Evolutionary conservation across 768 basidiomycete species (phyloP), one percentile per base, ranked within the genome.

Genomic region (Gautieria morchelliformis): DNA sequence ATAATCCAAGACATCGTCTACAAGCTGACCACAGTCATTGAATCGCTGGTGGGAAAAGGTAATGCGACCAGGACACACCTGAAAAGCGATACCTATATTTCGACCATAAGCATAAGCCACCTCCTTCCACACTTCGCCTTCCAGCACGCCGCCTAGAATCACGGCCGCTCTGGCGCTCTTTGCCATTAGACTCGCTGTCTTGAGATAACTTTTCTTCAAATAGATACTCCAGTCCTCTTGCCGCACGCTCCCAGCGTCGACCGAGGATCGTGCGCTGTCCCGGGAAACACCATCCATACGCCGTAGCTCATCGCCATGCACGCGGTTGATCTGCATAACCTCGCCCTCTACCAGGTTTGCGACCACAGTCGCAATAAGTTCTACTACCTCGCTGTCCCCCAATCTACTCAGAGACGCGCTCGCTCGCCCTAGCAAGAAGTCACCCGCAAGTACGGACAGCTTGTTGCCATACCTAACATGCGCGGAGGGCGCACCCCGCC

Each of bases 321-420:
- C 69, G 52, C 74, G 72, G 59, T 75, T 76, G 78, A 84, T 82
- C 71, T 89, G 87, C 72, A 96, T 71, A 44, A 98, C 86, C 73
- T 97, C 92, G 35, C 95, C 96, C 68, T 98, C 95, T n/a, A 94
- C 94, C 40, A 95, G 76, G 67, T 97, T 98, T 2, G 91, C 84
- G 55, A 99, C 88, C 58, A 97, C 91, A 65, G 84, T 87, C 4
- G 92, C 83, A 47, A 97, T 82, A 58, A 98, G 78, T 69, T 99
- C 96, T 52, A 97, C 91, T 53, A 95, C 94, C 67, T 98, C 91
- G 63, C 72, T 76, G 59, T 85, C 84, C 5, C 93, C 94, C 7
- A 99, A 77, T 10, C 93, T 79, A 0, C 92, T 84, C 9, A 98
- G 76, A 0, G 92, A 90, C 2, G 91, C 84, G 61, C 85, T 88